Base-by-base conservation (phyloP, 306 rosid species). In the Lathyrus aphaca region DNA sequence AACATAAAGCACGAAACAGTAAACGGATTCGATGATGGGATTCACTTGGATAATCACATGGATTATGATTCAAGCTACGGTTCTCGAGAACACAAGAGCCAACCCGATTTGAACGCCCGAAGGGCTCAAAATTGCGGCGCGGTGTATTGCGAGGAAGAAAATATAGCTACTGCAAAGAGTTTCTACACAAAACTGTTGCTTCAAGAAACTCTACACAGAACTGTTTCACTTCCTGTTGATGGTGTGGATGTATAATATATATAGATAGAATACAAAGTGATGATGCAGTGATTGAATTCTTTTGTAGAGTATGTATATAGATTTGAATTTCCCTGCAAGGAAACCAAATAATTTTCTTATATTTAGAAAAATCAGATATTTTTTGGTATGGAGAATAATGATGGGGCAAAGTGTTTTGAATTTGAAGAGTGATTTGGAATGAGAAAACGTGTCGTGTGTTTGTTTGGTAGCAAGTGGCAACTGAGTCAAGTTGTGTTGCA, bases 211-310 rank as follows among this genome's bases (percentile, higher is more conserved):
- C 81, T 86, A 71, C 88, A 85, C 64, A 81, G 98, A 71, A 66
- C 96, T 68, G 82, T 83, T 73, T 86, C 96, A 18, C 90, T 92
- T 42, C 95, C 96, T 8, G 89, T 87, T 79, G 95, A 87, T 83
- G 95, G 95, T 68, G 87, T 87, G 76, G 79, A 86, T 86, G 23
- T 81, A 65, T 87, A 82, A 81, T 72, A 74, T 44, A 60, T 81
- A 68, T 77, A 44, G 5, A 68, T 77, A 44, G 5, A 5, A 25
- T 55, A 55, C 37, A 54, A 23, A 53, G 64, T 43, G 74, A 35
- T 43, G 74, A 32, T 43, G 74, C 17, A 11, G 50, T 25, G 27
- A 25, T 25, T 77, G 68, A 49, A 77, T 83, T 88, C 86, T 86
- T 86, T 80, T 62, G 67, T 83, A 83, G 46, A 68, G 77, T 54